These are phyloP conservation scores for Geoglossum cookeanum DNA, from an alignment of 2,329 filamentous ascomycete species.

Conservation along the genomic window DNA sequence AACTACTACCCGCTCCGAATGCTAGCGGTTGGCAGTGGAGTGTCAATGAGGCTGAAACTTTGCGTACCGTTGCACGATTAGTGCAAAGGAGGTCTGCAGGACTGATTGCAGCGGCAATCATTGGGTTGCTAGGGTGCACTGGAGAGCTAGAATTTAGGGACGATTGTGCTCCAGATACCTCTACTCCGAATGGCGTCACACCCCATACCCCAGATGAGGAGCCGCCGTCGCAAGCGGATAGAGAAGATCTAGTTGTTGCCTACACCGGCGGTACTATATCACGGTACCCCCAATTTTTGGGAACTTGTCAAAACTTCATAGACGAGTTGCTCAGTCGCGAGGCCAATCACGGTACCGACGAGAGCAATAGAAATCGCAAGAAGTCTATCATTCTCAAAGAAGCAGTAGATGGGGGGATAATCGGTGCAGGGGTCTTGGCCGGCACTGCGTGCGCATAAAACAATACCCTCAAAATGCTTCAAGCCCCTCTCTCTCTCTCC, in stretches of 20 bases:
- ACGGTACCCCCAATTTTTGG: slow-evolving; percentile 57
- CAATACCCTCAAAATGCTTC: not conserved
- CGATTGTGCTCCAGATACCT: slow-evolving; percentile 7
- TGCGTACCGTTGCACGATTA: slow-evolving; percentile 48
- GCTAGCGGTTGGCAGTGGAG: slow-evolving; percentile 41
- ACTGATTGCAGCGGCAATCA: slow-evolving; percentile 51
- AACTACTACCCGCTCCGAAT: slow-evolving; percentile 33
- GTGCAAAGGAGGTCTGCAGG: slow-evolving; percentile 56
- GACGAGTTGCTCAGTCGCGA: slow-evolving; percentile 27
- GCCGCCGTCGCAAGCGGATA: slow-evolving; percentile 11
- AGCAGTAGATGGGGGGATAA: slow-evolving; percentile 33
- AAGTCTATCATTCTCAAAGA: slow-evolving; percentile 33
- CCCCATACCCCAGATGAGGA: slow-evolving; percentile 9
- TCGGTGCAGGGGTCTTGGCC: slow-evolving; percentile 34
- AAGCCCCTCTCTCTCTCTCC: not conserved
- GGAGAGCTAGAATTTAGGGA: slow-evolving; percentile 37
- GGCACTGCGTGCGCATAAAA: slow-evolving; percentile 18
- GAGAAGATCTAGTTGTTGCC: slow-evolving; percentile 50
- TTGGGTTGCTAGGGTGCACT: slow-evolving; percentile 49
- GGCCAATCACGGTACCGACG: slow-evolving; percentile 16
- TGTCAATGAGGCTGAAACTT: slow-evolving; percentile 33
- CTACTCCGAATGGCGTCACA: slow-evolving; percentile 11
- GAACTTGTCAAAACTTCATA: slow-evolving; percentile 49
- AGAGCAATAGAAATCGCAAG: slow-evolving; percentile 24
- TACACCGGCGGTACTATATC: slow-evolving; percentile 67